phyloP scores from a whole-genome alignment of 169 alveolate genomes.

The Eimeria praecox region DNA sequence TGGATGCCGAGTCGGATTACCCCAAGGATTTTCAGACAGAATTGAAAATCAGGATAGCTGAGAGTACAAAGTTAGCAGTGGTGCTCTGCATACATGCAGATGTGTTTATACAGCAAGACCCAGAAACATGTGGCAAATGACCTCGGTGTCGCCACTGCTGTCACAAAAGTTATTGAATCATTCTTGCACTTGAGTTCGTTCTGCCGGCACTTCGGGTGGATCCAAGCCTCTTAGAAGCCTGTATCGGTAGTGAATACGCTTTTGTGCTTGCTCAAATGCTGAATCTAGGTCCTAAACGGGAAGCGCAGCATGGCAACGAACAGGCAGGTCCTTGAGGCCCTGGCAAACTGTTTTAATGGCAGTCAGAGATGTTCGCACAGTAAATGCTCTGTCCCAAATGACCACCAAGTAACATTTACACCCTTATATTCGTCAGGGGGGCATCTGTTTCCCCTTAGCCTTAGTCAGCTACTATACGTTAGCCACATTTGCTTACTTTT shows the following conservation, averaged over 20 bases:
- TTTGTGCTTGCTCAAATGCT: constrained; percentile 51
- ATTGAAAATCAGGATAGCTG: not conserved
- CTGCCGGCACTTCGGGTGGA: constrained; percentile 3
- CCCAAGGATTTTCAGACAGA: not conserved
- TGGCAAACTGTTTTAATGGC: not conserved
- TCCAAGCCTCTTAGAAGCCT: constrained; percentile 37
- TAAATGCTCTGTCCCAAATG: not conserved
- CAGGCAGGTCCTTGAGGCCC: not conserved
- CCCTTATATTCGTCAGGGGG: not conserved
- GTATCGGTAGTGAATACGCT: constrained; percentile 54
- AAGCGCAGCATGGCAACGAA: not conserved
- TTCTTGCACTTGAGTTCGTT: not conserved
- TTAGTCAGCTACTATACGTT: not conserved
- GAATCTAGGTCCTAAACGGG: constrained; percentile 41
- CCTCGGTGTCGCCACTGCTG: not conserved
- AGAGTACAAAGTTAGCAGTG: not conserved
- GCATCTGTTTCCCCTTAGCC: not conserved
- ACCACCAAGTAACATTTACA: not conserved
- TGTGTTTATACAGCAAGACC: not conserved
- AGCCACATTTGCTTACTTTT: constrained; percentile 30
- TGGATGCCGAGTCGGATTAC: not conserved
- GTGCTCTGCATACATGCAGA: not conserved
- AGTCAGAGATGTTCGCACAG: not conserved
- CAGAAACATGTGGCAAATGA: not conserved
- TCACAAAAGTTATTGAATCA: not conserved